Conservation (phyloP, 1,284 basidiomycete genomes). For the Phylloboletellus chloephorus region DNA sequence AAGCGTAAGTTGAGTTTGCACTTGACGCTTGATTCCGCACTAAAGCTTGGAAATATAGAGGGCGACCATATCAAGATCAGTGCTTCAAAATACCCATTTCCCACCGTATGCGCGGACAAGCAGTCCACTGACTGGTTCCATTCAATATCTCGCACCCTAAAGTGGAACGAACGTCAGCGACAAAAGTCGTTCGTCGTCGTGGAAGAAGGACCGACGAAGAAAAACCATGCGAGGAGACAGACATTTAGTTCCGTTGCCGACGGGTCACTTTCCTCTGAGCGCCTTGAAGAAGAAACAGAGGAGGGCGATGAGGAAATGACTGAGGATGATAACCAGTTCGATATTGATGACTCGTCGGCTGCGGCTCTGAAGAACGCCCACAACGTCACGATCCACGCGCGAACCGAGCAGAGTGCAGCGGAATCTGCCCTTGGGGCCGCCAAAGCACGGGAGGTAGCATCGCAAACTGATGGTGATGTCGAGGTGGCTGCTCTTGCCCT, state of each 20-base stretch:
- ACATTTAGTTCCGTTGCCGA: conserved; percentile 12
- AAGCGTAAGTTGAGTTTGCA: conserved; percentile 64
- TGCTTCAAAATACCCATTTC: conserved; percentile 97
- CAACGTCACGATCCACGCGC: conserved; percentile 14
- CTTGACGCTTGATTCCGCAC: conserved; percentile 4
- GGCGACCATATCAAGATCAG: conserved; percentile 99
- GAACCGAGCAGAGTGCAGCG: conserved; percentile 18
- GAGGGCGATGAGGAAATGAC: conserved; percentile 38
- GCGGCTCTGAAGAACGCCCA: conserved; percentile 40
- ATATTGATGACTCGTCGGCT: conserved; percentile 82
- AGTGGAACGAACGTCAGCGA: conserved; percentile 84
- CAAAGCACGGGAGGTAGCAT: conserved; percentile 32
- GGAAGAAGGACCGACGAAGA: conserved; percentile 67
- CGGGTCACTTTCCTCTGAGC: conserved; percentile 26
- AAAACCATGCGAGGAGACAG: conserved; percentile 31
- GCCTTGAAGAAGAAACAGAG: conserved; percentile 41
- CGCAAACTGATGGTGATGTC: conserved; percentile 28
- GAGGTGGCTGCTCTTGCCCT: conserved; percentile 36
- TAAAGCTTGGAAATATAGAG: conserved; percentile 50
- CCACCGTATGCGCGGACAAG: conserved; percentile 95
- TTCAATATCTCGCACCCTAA: conserved; percentile 50
- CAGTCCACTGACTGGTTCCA: conserved; percentile 99
- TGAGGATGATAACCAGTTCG: conserved; percentile 72
- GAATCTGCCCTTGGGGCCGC: conserved; percentile 19
- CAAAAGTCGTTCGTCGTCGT: conserved; percentile 98